phyloP scores from a whole-genome alignment of 805 yeast genomes.

The Cyberlindnera japonica region DNA sequence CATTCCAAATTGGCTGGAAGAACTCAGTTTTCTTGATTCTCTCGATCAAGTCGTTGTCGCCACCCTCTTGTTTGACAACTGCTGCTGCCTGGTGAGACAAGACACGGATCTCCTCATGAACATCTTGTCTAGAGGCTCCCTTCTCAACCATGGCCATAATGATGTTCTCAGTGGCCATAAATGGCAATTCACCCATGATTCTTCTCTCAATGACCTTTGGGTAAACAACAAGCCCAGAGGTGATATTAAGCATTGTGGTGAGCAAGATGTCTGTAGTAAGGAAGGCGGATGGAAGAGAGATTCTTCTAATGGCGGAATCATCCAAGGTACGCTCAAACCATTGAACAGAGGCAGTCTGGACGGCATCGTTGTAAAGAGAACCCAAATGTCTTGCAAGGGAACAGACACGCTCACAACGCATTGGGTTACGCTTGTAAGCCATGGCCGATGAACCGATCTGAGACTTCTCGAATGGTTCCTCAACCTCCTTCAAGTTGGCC shows the following conservation, averaged over 20 bases:
- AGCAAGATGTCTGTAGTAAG: conserved; percentile 91
- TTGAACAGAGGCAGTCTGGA: conserved; percentile 96
- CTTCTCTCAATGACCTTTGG: conserved; percentile 98
- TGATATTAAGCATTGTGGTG: conserved; percentile 84
- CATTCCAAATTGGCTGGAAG: conserved; percentile 85
- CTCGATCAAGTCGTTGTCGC: conserved; percentile 94
- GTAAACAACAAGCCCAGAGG: conserved; percentile 94
- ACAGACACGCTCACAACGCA: conserved; percentile 98
- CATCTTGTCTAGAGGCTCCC: conserved; percentile 97
- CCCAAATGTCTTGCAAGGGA: conserved; percentile 97
- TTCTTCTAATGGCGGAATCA: conserved; percentile 97
- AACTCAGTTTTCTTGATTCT: conserved; percentile 73
- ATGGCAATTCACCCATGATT: conserved; percentile 90
- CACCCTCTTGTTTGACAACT: conserved; percentile 97
- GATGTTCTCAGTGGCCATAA: conserved; percentile 99
- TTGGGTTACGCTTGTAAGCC: conserved; percentile 99
- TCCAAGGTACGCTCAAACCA: conserved; percentile 99
- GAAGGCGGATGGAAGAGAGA: conserved; percentile 93
- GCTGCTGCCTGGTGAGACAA: conserved; percentile 96
- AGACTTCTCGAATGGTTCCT: conserved; percentile 97
- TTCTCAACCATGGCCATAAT: conserved; percentile 99
- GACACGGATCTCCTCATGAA: conserved; percentile 96
- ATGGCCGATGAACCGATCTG: conserved; percentile 98
- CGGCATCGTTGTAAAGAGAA: conserved; percentile 85
- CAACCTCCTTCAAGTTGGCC: conserved; percentile 95